Evolutionary conservation across 129 eudicot species (phyloP).

Genomic region (Smallanthus sonchifolius): DNA sequence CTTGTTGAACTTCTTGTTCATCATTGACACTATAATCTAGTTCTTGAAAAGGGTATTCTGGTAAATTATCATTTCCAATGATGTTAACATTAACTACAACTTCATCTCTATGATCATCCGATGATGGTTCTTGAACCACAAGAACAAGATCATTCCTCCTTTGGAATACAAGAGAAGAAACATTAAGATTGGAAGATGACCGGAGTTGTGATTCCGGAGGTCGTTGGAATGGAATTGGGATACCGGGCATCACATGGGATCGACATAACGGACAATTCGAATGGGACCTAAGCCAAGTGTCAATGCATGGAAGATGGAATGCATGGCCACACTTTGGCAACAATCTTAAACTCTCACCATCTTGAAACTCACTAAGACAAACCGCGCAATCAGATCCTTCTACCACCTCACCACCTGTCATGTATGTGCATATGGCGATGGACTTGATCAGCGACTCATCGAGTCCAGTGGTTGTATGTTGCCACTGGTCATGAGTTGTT

Average conservation of each 20-base stretch:
- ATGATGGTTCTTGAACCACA: slow-evolving; percentile 47
- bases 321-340: slow-evolving; percentile 84
- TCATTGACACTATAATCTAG: neutral
- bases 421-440: slow-evolving; percentile 54
- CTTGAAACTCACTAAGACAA: slow-evolving; percentile 70
- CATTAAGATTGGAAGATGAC: slow-evolving; percentile 30
- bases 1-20: slow-evolving; percentile 18
- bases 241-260: slow-evolving; percentile 33
- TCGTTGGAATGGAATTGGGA: slow-evolving; percentile 28
- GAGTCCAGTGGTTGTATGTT: slow-evolving; percentile 42
- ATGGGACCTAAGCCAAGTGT: slow-evolving; percentile 70
- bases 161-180: slow-evolving; percentile 45
- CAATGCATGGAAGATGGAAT: slow-evolving; percentile 81
- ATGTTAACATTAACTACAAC: slow-evolving; percentile 21
- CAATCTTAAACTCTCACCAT: slow-evolving; percentile 61
- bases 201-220: slow-evolving; percentile 23
- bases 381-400: slow-evolving; percentile 70
- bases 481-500: slow-evolving; percentile 39
- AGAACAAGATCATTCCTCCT: slow-evolving; percentile 47
- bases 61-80: slow-evolving; percentile 13
- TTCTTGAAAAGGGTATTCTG: slow-evolving; percentile 26
- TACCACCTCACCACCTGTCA: slow-evolving; percentile 45
- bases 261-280: slow-evolving; percentile 84
- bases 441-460: slow-evolving; percentile 60
- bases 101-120: slow-evolving; percentile 15